These are phyloP conservation scores for Elsinoe perseae DNA, from an alignment of 2,329 filamentous ascomycete genomes.

Conservation along the genomic window DNA sequence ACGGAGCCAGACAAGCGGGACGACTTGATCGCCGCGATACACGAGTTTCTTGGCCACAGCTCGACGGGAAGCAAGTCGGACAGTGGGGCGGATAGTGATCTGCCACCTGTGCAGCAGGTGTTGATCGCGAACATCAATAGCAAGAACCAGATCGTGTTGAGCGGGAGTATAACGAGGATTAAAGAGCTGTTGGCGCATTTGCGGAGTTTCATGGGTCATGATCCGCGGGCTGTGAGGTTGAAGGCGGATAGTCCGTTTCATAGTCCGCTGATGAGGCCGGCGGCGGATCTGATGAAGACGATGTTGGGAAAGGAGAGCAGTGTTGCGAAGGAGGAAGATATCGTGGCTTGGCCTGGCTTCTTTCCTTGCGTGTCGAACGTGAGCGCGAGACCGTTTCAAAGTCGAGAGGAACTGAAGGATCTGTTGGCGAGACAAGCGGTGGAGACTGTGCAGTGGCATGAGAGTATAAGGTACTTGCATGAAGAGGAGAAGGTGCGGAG, in stretches of 20 bases:
- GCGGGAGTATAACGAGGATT: constrained; percentile 77
- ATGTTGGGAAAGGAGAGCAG: constrained; percentile 51
- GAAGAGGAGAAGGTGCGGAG: constrained; percentile 71
- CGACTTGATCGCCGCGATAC: constrained; percentile 62
- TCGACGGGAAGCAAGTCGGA: constrained; percentile 59
- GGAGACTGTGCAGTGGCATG: constrained; percentile 94
- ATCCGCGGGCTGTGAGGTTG: constrained; percentile 76
- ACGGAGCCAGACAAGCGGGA: constrained; percentile 73
- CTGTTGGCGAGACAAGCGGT: constrained; percentile 72
- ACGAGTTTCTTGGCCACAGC: constrained; percentile 66
- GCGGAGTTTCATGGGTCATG: constrained; percentile 81
- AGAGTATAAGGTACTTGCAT: constrained; percentile 82
- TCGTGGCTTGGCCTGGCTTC: constrained; percentile 65
- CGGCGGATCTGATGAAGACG: constrained; percentile 62
- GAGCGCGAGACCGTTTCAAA: constrained; percentile 67
- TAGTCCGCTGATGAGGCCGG: constrained; percentile 83
- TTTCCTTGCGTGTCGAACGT: constrained; percentile 84
- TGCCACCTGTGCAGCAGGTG: constrained; percentile 76
- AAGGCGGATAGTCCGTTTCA: constrained; percentile 89
- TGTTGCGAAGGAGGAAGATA: constrained; percentile 50
- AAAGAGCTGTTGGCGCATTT: constrained; percentile 74
- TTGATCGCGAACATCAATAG: constrained; percentile 90
- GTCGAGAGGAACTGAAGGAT: constrained; percentile 66
- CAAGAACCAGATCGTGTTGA: constrained; percentile 92
- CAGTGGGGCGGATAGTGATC: constrained; percentile 49